A percentile compares a stretch with the other conserved stretches of the same genome.
phyloP scores from a whole-genome alignment of 345 rosid species.

The Eucalyptus pumila region DNA sequence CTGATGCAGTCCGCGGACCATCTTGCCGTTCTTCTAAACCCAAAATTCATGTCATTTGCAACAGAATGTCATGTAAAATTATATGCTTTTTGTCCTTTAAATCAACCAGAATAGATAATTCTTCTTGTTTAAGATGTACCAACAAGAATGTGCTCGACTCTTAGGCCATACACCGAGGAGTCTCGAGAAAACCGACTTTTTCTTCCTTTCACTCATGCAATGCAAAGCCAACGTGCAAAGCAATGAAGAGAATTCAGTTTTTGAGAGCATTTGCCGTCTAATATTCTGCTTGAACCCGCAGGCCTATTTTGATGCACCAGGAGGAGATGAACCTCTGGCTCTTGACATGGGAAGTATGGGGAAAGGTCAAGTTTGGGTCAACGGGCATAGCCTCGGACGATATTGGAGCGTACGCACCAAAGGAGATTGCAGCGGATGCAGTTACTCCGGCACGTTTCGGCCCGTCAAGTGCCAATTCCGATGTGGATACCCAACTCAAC shows the following conservation, averaged over 20 bases:
- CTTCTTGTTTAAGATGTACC: background rate
- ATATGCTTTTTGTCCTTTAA: background rate
- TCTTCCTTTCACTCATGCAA: background rate
- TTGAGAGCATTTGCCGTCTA: background rate
- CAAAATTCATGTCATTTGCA: background rate
- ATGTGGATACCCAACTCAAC: slow-evolving; percentile 49
- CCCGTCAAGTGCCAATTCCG: slow-evolving; percentile 27
- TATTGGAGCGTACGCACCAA: slow-evolving; percentile 29
- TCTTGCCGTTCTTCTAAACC: background rate
- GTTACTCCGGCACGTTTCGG: slow-evolving; percentile 20
- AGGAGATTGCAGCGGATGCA: slow-evolving; percentile 34
- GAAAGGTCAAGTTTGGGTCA: slow-evolving; percentile 47
- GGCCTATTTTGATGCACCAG: slow-evolving; percentile 34
- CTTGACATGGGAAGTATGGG: slow-evolving; percentile 48
- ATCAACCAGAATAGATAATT: background rate
- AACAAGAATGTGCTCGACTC: background rate
- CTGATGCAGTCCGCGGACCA: background rate
- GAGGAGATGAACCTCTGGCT: slow-evolving; percentile 38
- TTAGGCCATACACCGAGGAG: background rate
- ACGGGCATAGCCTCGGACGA: slow-evolving; percentile 42
- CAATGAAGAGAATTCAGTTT: background rate
- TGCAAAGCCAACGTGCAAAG: background rate
- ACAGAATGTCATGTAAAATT: background rate
- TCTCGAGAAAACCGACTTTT: background rate
- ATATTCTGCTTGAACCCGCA: background rate